Evolutionary conservation across 208 protist genomes (phyloP), one percentile per base, ranked within the genome.

Genomic region (Trypanosomatidae sp.): DNA sequence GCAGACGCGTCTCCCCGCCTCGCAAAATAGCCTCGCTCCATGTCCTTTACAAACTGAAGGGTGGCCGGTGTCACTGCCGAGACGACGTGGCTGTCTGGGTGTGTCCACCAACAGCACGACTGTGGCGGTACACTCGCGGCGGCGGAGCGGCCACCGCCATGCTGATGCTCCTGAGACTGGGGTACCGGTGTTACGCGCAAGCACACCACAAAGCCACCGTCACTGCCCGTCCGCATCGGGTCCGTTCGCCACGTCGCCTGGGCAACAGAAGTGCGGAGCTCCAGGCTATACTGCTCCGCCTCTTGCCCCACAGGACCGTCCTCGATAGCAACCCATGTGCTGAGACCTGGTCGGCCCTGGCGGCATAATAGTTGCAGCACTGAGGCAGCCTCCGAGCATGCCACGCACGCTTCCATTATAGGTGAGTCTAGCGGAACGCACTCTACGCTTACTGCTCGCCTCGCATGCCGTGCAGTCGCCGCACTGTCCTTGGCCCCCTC

Each of bases 151-250:
- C 28, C 30, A 22, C 39, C 19, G 4, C 60, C 39, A 65, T 30
- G 60, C 22, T 65, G 8, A 65, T 65, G 60, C 60, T 25, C 19
- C 60, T 22, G 50, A 46, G 33, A 2, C 66, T n/a, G 25, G 0
- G 39, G 19, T 15, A 22, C 53, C 1, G 46, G 12, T 17, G 62
- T 55, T 19, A 90, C 85, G 9, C 74, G 66, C 30, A 95, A 66
- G 19, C 85, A 79, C 25, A 91, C 78, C 19, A 85, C 50, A 66
- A 88, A 95, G 13, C 82, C 77, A 12, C 83, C 85, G 77, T 95
- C 88, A 59, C 64, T 69, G 30, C 62, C 65, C 2, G 47, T 41
- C 7, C 43, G 55, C 33, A 90, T 62, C n/a, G 87, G 83, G 47
- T 72, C 52, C 2, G 75, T 73, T 7, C 91, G 86, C 83, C 88